These are phyloP conservation scores for Annona squamosa DNA, from an alignment of 164 flowering plant species.

Conservation along the genomic window DNA sequence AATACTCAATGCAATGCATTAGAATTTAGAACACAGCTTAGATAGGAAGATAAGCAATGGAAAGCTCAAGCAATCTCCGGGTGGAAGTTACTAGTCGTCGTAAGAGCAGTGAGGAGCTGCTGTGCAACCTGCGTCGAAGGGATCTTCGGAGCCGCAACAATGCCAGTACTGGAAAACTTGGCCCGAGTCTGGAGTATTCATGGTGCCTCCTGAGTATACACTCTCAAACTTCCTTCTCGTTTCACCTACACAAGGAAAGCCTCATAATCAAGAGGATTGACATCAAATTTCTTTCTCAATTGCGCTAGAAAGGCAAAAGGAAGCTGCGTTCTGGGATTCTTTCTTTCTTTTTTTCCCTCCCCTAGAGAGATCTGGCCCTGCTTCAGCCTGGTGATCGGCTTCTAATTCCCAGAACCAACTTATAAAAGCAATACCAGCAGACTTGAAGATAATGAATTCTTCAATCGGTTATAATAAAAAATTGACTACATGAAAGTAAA, in stretches of 20 bases:
- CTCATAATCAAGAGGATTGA: not conserved
- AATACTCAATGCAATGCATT: not conserved
- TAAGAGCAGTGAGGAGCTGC: constrained; percentile 85
- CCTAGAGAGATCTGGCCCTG: not conserved
- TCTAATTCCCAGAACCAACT: not conserved
- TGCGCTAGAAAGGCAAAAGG: not conserved
- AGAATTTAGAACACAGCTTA: not conserved
- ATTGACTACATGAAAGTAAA: too few relatives aligned
- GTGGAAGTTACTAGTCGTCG: constrained; percentile 43
- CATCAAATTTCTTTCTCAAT: not conserved
- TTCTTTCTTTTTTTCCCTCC: not conserved
- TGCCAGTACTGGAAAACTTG: constrained; percentile 87
- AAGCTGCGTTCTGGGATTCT: not conserved
- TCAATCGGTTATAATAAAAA: too few relatives aligned
- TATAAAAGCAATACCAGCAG: too few relatives aligned
- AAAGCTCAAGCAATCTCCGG: not conserved
- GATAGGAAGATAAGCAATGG: not conserved
- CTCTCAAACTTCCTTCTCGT: constrained; percentile 96
- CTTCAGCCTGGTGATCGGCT: not conserved
- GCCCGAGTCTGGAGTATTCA: constrained; percentile 77
- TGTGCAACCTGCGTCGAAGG: constrained; percentile 86
- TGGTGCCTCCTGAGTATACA: constrained; percentile 76
- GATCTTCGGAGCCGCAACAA: constrained; percentile 97
- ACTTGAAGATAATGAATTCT: too few relatives aligned
- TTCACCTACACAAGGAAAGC: constrained; percentile 44